A percentile compares a stretch with the other conserved stretches of the same genome.
Evolutionary conservation across 306 rosid species (phyloP).

Genomic region (Prunus fruticosa): DNA sequence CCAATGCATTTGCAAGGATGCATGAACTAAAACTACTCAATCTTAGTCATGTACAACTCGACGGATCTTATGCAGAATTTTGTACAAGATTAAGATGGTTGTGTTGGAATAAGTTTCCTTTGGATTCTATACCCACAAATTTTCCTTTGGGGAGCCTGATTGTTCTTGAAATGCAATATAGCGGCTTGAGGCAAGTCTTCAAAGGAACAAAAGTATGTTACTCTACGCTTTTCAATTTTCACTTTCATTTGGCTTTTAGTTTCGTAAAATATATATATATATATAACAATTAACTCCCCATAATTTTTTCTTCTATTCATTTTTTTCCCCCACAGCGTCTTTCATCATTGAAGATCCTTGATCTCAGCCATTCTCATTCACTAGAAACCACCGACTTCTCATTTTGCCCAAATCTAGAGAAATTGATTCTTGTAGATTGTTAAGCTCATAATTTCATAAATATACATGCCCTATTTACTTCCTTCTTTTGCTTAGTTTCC

Average conservation of each 20-base stretch:
- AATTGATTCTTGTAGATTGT: slow-evolving; percentile 4
- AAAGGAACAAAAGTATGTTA: background rate
- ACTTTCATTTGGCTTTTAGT: background rate
- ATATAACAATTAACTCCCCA: background rate
- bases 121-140: slow-evolving; percentile 5
- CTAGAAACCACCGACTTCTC: background rate
- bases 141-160: background rate
- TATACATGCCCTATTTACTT: no score
- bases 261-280: background rate
- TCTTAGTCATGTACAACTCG: background rate
- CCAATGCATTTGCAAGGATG: background rate
- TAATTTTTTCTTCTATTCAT: background rate
- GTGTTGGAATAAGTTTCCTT: slow-evolving; percentile 8
- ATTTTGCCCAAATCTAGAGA: background rate
- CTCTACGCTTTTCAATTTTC: background rate
- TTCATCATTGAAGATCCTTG: slow-evolving; percentile 9
- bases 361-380: slow-evolving; percentile 11
- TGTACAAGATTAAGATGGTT: background rate
- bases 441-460: no score
- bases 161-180: slow-evolving; percentile 14
- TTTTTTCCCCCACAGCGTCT: background rate
- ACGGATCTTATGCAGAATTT: background rate
- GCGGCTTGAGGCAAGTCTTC: background rate
- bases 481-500: no score
- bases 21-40: background rate